A percentile compares a stretch with the other conserved stretches of the same genome.
These are phyloP conservation scores for Populus hybrid DNA, from an alignment of 441 rosid species.

Conservation along the genomic window DNA sequence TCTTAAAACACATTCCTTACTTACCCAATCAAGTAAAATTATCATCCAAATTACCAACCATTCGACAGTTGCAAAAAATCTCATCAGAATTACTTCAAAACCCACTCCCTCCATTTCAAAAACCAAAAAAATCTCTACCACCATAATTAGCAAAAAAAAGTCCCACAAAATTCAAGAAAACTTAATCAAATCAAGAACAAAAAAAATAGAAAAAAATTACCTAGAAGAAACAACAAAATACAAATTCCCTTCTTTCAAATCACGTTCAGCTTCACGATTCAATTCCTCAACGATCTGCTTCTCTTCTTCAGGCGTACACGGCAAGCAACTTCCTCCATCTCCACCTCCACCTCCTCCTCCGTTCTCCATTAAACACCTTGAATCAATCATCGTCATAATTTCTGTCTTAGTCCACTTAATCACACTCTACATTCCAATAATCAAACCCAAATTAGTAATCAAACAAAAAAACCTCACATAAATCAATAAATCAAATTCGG, in stretches of 20 bases:
- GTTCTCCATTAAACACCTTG: too few species aligned
- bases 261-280: conserved; percentile 46
- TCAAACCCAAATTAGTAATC: neutral
- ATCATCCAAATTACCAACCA: neutral
- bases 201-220: neutral
- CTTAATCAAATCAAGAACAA: neutral
- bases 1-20: neutral
- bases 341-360: conserved; percentile 30
- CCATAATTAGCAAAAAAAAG: neutral
- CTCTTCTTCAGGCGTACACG: conserved; percentile 64
- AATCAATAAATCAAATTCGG: too few species aligned
- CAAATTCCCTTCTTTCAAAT: conserved; percentile 19
- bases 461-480: too few species aligned
- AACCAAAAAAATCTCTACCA: neutral
- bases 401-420: neutral
- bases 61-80: neutral
- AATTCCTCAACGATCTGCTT: conserved; percentile 55
- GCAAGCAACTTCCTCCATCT: conserved; percentile 37
- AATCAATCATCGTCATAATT: neutral
- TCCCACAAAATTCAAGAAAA: neutral
- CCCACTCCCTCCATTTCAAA: neutral
- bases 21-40: neutral
- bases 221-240: too few species aligned
- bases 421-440: neutral
- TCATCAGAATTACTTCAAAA: neutral